phyloP scores from a whole-genome alignment of 306 rosid genomes.

The Oemleria cerasiformis region DNA sequence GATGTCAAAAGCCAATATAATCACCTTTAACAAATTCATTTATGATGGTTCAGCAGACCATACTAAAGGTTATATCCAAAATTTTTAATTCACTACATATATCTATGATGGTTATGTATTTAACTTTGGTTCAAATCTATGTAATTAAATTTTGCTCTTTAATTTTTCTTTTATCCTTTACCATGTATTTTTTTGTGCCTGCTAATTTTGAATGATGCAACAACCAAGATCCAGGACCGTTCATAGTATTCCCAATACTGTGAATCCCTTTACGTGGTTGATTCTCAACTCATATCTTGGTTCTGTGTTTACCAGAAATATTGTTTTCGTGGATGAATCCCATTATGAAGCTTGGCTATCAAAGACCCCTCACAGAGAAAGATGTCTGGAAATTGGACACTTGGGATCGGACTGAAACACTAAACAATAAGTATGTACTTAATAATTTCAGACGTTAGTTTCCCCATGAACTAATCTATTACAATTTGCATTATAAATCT shows the following conservation, averaged over 20 bases:
- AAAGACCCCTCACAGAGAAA: conserved; percentile 80
- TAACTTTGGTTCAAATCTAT: neutral
- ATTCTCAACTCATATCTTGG: conserved; percentile 20
- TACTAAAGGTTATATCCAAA: no score
- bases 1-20: neutral
- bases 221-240: neutral
- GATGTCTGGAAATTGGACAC: conserved; percentile 89
- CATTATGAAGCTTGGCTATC: conserved; percentile 69
- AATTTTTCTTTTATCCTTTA: neutral
- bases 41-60: no score
- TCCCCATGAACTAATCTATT: conserved; percentile 4
- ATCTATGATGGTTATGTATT: neutral
- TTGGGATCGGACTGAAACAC: conserved; percentile 87
- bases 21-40: no score
- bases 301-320: conserved; percentile 42
- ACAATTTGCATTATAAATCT: conserved; percentile 21
- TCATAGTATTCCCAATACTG: conserved; percentile 12
- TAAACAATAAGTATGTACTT: conserved; percentile 50
- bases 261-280: conserved; percentile 13
- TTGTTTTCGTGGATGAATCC: conserved; percentile 83
- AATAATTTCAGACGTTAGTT: conserved; percentile 17
- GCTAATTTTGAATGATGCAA: conserved; percentile 3
- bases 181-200: neutral
- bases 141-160: neutral
- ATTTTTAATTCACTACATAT: no score